Percentiles rank a stretch among this genome's conserved stretches.
Evolutionary conservation across 352 stramenopile genomes (phyloP).

Genomic region (Saprolegnia parasitica): DNA sequence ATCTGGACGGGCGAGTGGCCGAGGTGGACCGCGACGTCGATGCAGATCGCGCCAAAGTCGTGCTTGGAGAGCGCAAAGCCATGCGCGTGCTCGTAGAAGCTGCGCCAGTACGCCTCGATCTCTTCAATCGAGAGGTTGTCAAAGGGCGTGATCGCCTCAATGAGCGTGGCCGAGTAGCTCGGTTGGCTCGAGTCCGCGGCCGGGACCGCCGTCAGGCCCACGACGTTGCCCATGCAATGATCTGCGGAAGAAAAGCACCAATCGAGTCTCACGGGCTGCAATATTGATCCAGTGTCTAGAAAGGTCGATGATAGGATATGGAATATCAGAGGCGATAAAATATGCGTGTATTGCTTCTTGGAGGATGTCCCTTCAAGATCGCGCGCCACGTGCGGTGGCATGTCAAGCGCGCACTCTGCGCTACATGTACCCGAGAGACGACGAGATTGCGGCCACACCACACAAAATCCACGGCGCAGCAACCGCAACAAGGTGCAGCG

Average conservation of each 20-base stretch:
- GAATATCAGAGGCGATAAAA: neutral
- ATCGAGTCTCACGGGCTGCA: neutral
- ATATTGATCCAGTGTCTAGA: neutral
- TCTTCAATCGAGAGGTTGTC: slow-evolving; percentile 63
- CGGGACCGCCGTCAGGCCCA: slow-evolving; percentile 17
- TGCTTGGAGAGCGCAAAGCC: slow-evolving; percentile 60
- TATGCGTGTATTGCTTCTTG: neutral
- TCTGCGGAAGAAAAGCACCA: neutral
- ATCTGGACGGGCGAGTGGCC: slow-evolving; percentile 41
- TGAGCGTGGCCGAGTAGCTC: slow-evolving; percentile 12
- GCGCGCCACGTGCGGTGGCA: neutral
- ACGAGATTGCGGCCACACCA: neutral
- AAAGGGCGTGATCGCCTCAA: slow-evolving; percentile 60
- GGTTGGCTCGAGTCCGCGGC: neutral
- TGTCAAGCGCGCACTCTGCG: no score
- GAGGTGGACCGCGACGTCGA: slow-evolving; percentile 39
- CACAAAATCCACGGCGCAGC: slow-evolving; percentile 18
- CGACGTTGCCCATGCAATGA: slow-evolving; percentile 23
- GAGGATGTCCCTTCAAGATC: slow-evolving; percentile 9
- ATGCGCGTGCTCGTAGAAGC: slow-evolving; percentile 73
- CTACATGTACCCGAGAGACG: slow-evolving; percentile 3
- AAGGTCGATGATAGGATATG: neutral
- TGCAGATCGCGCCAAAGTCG: slow-evolving; percentile 63
- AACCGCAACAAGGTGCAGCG: neutral
- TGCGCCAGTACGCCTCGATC: slow-evolving; percentile 78